A percentile compares a stretch with the other conserved stretches of the same genome.
phyloP scores from a whole-genome alignment of 1,284 basidiomycete genomes.

The Leccinum glutinopallens region DNA sequence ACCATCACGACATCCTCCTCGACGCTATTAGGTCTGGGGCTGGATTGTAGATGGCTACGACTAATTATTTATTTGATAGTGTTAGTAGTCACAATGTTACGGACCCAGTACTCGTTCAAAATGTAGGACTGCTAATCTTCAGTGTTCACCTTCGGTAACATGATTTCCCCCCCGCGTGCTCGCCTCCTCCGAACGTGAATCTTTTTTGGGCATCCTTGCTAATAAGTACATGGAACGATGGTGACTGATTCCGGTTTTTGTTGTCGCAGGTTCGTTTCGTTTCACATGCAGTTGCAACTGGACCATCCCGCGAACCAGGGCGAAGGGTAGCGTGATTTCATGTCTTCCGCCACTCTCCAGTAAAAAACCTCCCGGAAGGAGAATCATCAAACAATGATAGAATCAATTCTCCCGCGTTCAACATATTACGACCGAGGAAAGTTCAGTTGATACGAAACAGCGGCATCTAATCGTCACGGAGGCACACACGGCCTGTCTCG shows the following conservation, averaged over 20 bases:
- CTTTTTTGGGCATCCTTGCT: too few species aligned
- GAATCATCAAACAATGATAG: not conserved
- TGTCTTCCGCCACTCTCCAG: not conserved
- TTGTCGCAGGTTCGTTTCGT: too few species aligned
- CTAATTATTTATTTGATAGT: not conserved
- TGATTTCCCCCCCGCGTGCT: too few species aligned
- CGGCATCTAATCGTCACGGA: not conserved
- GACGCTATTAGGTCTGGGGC: slow-evolving; percentile 47
- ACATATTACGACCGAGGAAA: not conserved
- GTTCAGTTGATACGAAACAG: not conserved
- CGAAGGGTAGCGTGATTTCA: too few species aligned
- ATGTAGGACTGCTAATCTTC: not conserved
- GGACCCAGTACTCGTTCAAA: not conserved
- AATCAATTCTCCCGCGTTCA: too few species aligned
- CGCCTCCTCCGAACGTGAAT: too few species aligned
- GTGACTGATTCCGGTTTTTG: too few species aligned
- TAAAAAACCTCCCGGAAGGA: not conserved
- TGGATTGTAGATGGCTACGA: slow-evolving; percentile 24
- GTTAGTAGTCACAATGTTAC: too few species aligned
- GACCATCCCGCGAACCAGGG: too few species aligned
- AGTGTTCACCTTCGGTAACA: not conserved
- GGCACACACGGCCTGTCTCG: not conserved
- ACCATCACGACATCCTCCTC: slow-evolving; percentile 50
- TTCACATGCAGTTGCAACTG: too few species aligned
- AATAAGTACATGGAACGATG: too few species aligned